phyloP scores from a whole-genome alignment of 352 stramenopile genomes.

The Globisporangium recalcitrans region DNA sequence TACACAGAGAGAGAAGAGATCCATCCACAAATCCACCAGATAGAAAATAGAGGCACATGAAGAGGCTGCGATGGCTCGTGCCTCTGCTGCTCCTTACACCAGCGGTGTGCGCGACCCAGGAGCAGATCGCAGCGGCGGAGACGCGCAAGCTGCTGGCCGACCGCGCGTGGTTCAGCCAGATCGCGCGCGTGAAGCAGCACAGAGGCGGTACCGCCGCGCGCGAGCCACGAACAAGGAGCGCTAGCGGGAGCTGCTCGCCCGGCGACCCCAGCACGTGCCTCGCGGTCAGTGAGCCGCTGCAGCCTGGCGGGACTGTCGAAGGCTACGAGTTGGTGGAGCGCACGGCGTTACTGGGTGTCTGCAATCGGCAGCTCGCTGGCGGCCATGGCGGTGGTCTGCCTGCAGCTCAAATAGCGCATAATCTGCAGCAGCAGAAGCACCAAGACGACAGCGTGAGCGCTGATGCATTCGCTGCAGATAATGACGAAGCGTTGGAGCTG shows the following conservation, averaged over 20 bases:
- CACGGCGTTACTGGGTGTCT: constrained; percentile 56
- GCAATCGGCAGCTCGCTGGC: constrained; percentile 30
- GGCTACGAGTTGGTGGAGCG: constrained; percentile 75
- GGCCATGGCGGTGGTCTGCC: background rate
- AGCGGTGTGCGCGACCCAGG: background rate
- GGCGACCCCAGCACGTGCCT: constrained; percentile 22
- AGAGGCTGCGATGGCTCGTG: constrained; percentile 12
- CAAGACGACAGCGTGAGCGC: background rate
- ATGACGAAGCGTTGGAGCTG: constrained; percentile 17
- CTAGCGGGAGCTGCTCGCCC: constrained; percentile 1
- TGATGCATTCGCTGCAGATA: constrained; percentile 2
- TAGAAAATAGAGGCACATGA: constrained; percentile 1
- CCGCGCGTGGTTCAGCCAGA: constrained; percentile 44
- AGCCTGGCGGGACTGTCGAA: constrained; percentile 37
- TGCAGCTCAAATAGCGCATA: background rate
- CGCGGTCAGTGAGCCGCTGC: constrained; percentile 27
- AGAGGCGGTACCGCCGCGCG: background rate
- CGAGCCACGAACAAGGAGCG: background rate
- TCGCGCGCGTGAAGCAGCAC: constrained; percentile 24
- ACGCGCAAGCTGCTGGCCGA: constrained; percentile 34
- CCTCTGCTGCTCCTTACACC: constrained; percentile 7
- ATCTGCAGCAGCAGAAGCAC: constrained; percentile 21
- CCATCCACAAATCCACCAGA: too few species aligned
- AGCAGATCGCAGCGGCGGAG: constrained; percentile 14
- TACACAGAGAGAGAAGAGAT: background rate